Evolutionary conservation across 2,329 filamentous ascomycete species (phyloP).

Genomic region (Fusarium miscanthi): DNA sequence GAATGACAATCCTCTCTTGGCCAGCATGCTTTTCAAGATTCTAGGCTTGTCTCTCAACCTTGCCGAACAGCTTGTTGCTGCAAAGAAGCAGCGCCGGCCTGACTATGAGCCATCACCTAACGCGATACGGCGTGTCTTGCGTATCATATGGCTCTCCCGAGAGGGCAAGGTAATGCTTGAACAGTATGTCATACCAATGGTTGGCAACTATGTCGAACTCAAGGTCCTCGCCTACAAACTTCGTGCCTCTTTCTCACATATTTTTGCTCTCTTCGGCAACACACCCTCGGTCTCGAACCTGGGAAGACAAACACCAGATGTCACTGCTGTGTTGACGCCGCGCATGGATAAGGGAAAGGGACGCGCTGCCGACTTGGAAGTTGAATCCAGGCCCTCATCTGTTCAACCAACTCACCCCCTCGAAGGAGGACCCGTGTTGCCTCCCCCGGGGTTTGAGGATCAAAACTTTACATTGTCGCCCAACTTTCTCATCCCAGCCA

Average conservation of each 20-base stretch:
- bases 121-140: slow-evolving; percentile 82
- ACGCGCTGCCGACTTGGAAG: slow-evolving; percentile 57
- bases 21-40: slow-evolving; percentile 87
- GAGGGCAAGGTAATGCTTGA: slow-evolving; percentile 92
- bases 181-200: slow-evolving; percentile 86
- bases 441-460: slow-evolving; percentile 65
- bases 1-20: slow-evolving; percentile 81
- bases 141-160: slow-evolving; percentile 94
- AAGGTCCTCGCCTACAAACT: slow-evolving; percentile 93
- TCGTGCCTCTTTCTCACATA: slow-evolving; percentile 93
- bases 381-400: slow-evolving; percentile 56
- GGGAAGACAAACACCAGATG: slow-evolving; percentile 63
- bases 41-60: slow-evolving; percentile 91
- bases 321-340: slow-evolving; percentile 52
- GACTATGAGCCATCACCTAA: slow-evolving; percentile 82
- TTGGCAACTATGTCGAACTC: slow-evolving; percentile 80
- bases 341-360: slow-evolving; percentile 61
- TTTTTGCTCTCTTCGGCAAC: slow-evolving; percentile 97
- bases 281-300: slow-evolving; percentile 78
- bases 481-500: slow-evolving; percentile 81
- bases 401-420: slow-evolving; percentile 60
- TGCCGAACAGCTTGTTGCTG: slow-evolving; percentile 83
- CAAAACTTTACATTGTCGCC: slow-evolving; percentile 59
- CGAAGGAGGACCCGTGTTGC: slow-evolving; percentile 69
- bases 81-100: slow-evolving; percentile 84